These are phyloP conservation scores for Russula griseocarnosa DNA, from an alignment of 768 basidiomycete species.

Conservation along the genomic window DNA sequence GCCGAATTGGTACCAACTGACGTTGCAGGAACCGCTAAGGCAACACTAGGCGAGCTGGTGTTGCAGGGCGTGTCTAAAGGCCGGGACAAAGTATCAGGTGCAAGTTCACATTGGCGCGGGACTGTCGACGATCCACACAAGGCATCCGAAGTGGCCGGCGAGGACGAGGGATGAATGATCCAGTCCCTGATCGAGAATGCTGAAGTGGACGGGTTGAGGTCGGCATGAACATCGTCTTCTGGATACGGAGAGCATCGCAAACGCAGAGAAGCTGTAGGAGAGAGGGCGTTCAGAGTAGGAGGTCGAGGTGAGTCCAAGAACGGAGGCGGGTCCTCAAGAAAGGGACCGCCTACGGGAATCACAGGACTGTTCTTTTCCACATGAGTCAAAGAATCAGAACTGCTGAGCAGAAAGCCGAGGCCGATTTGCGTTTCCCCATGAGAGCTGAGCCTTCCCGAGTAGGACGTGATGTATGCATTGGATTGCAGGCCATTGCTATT, in stretches of 20 bases:
- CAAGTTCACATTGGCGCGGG: not conserved
- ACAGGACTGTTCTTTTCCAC: not conserved
- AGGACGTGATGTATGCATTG: conserved; percentile 14
- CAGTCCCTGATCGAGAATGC: conserved; percentile 24
- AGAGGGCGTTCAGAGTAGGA: not conserved
- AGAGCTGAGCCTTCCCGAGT: conserved; percentile 3
- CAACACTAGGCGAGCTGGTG: not conserved
- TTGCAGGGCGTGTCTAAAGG: not conserved
- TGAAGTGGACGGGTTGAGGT: conserved; percentile 15
- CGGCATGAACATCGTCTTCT: not conserved
- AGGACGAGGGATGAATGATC: conserved; percentile 19
- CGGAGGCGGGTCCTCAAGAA: not conserved
- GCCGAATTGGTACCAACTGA: conserved; percentile 4
- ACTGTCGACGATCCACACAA: not conserved
- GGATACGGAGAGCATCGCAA: not conserved
- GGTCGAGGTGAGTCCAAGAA: conserved; percentile 10
- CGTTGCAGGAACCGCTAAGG: not conserved
- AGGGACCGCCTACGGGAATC: not conserved
- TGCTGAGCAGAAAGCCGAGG: conserved; percentile 23
- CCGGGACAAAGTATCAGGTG: not conserved
- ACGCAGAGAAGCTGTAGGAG: not conserved
- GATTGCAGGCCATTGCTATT: conserved; percentile 16
- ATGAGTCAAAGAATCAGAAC: conserved; percentile 6
- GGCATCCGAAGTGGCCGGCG: conserved; percentile 8
- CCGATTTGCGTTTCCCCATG: conserved; percentile 12